Percentiles rank a stretch among this genome's conserved stretches.
Conservation (phyloP, 352 stramenopile species). For the Phytopythium chamaehyphon region DNA sequence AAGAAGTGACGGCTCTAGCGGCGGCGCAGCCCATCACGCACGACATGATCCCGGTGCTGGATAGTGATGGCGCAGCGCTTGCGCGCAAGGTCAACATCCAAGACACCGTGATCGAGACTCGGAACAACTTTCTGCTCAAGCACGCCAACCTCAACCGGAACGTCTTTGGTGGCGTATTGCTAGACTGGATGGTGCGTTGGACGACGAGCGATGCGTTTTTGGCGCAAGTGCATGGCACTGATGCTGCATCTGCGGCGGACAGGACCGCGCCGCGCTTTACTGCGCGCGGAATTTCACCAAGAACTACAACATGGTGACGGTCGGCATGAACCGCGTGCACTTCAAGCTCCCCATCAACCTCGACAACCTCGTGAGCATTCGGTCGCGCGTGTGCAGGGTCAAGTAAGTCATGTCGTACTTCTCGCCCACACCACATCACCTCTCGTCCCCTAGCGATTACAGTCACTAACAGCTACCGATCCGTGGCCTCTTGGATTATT, state of each 20-base stretch:
- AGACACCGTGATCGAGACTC: constrained; percentile 40
- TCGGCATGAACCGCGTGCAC: constrained; percentile 52
- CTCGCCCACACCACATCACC: not conserved
- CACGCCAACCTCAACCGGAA: constrained; percentile 49
- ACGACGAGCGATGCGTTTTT: not conserved
- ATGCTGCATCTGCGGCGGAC: not conserved
- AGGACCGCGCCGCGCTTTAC: constrained; percentile 34
- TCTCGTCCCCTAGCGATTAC: not conserved
- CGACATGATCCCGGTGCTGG: constrained; percentile 9
- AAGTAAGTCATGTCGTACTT: constrained; percentile 14
- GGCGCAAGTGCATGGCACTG: not conserved
- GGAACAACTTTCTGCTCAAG: constrained; percentile 41
- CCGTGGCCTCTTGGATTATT: not conserved
- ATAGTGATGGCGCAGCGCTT: not conserved
- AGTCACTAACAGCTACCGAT: not conserved
- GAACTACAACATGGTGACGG: constrained; percentile 40
- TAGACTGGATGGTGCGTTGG: constrained; percentile 26
- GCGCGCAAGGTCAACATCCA: constrained; percentile 11
- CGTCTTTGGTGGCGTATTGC: constrained; percentile 41
- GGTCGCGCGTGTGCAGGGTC: constrained; percentile 34
- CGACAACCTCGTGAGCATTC: constrained; percentile 47
- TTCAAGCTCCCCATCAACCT: constrained; percentile 46
- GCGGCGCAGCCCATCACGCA: constrained; percentile 10
- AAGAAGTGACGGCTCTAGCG: constrained; percentile 12
- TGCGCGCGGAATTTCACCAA: constrained; percentile 50